phyloP scores from a whole-genome alignment of 192 early-diverging fungal genomes.

The Umbelopsis sp. region DNA sequence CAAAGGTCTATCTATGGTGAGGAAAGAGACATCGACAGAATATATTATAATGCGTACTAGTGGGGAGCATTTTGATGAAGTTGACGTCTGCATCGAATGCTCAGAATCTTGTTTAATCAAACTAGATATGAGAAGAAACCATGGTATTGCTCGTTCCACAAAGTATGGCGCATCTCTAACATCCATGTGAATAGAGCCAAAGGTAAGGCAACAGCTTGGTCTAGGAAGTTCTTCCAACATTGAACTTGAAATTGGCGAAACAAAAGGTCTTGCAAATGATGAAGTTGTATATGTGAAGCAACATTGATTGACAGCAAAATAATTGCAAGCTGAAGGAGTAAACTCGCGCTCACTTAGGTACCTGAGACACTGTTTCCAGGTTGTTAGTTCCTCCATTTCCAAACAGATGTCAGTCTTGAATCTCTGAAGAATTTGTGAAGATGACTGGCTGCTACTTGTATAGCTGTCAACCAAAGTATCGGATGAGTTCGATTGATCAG shows the following conservation, averaged over 20 bases:
- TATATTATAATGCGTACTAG: neutral
- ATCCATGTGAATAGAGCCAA: neutral
- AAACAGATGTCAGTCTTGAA: neutral
- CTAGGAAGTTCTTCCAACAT: neutral
- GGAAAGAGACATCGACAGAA: neutral
- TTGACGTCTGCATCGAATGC: neutral
- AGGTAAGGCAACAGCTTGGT: neutral
- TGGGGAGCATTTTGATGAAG: neutral
- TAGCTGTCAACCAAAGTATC: neutral
- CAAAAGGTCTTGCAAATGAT: no score
- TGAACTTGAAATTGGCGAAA: neutral
- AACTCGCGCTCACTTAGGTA: neutral
- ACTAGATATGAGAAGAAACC: neutral
- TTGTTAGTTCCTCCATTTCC: neutral
- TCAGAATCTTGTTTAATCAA: neutral
- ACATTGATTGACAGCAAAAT: neutral
- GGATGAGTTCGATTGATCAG: neutral
- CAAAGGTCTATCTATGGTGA: neutral
- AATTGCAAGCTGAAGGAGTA: neutral
- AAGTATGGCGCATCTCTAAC: neutral
- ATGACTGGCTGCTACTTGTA: neutral
- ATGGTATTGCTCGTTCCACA: neutral
- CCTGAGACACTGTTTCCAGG: neutral
- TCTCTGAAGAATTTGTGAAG: neutral
- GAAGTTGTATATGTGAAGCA: neutral